Evolutionary conservation across 768 basidiomycete species (phyloP).

Genomic region (Mycena belliarum): DNA sequence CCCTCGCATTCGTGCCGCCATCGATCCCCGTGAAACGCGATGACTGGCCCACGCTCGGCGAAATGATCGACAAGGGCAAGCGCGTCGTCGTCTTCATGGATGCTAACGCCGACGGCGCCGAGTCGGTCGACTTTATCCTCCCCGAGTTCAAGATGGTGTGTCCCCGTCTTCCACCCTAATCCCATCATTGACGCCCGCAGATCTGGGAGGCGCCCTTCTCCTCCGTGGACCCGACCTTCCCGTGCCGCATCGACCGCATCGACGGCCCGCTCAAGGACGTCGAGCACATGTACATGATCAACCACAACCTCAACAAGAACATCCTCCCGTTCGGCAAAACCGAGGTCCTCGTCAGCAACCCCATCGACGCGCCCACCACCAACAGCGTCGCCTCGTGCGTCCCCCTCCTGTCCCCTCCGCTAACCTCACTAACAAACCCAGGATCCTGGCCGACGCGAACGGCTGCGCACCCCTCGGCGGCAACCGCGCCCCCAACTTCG

Average conservation of each 20-base stretch:
- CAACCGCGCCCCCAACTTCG: constrained; percentile 45
- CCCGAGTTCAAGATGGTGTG: constrained; percentile 42
- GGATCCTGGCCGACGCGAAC: constrained; percentile 40
- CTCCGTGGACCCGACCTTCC: constrained; percentile 38
- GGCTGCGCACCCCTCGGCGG: constrained; percentile 42
- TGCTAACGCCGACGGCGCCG: constrained; percentile 28
- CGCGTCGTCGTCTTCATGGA: constrained; percentile 54
- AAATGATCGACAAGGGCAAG: constrained; percentile 45
- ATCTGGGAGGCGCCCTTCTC: constrained; percentile 46
- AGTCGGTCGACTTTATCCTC: constrained; percentile 36
- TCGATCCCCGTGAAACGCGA: constrained; percentile 29
- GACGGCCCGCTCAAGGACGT: constrained; percentile 33
- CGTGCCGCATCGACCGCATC: constrained; percentile 43
- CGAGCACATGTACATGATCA: constrained; percentile 45
- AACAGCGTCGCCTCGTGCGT: constrained; percentile 32
- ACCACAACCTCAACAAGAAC: constrained; percentile 44
- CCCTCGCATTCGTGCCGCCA: constrained; percentile 40
- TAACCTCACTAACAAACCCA: constrained; percentile 4
- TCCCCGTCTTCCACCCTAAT: too few relatives aligned
- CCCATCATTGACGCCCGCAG: constrained; percentile 10
- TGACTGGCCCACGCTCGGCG: constrained; percentile 52
- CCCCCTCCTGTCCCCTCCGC: neutral
- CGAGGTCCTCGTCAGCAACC: constrained; percentile 32
- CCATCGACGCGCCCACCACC: constrained; percentile 26
- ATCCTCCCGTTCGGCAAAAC: constrained; percentile 27